Base-by-base conservation (phyloP, 768 basidiomycete genomes). In the Pholiota microspora region DNA sequence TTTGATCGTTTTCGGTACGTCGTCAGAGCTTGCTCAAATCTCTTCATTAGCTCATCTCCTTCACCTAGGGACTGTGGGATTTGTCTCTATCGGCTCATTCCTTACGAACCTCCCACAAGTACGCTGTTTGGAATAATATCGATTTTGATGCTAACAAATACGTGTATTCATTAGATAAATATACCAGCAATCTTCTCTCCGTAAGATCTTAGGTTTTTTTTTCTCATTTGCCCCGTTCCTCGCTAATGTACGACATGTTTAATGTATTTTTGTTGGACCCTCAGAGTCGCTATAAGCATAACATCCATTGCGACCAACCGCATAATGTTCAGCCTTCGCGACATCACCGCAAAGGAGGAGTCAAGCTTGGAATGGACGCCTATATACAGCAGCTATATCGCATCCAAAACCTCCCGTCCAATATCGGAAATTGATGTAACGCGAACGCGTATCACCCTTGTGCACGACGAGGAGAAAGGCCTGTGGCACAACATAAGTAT, bases 301-400 rank as follows among this genome's bases (percentile, higher is more conserved):
- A 69, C 64, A n/a, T 72, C 69, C 12, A 58, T 70, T 15, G 69
- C 67, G 1, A 62, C 66, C 6, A 62, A 68, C 15, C 65, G 69
- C 31, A 59, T 69, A 35, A 61, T 69, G 62, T 62, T 71, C 46
- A 66, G 68, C 48, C 64, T 71, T 6, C 63, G 60, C n/a, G 40
- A 42, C 7, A 42, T 42, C 21, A 42, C 40, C 2, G 7, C 21
- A 23, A 42, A 23, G n/a, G 21, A 4, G 16, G 40, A 42, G 21
- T 42, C 40, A 2, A 42, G 40, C 40, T 18, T 42, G 40, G 21
- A 42, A 42, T 42, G 40, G 40, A 7, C 21, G 3, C 40, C 40
- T 21, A 18, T 42, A n/a, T n/a, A n/a, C n/a, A n/a, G n/a, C 3
- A n/a, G 23, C 16, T 23, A n/a, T 21, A 23, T 23, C 2, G 10